Evolutionary conservation across 1,284 basidiomycete genomes (phyloP).

Genomic region (Heliocybe sulcata): DNA sequence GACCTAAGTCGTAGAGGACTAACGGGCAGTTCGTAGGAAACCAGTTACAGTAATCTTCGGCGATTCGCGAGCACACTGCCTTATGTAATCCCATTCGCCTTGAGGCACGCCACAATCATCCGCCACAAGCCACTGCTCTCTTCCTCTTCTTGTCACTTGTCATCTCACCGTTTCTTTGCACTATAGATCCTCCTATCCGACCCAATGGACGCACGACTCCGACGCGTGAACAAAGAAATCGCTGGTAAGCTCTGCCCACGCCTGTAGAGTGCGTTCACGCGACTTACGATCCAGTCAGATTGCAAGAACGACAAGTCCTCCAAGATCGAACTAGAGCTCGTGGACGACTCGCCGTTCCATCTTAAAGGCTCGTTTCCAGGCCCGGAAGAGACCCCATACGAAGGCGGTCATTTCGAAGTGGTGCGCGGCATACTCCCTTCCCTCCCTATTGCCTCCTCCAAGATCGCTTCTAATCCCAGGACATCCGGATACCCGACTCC

Average conservation of each 20-base stretch:
- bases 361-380: constrained; percentile 88
- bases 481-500: constrained; percentile 90
- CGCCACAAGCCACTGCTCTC: too few species aligned
- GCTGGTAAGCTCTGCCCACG: constrained; percentile 42
- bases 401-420: constrained; percentile 90
- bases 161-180: too few species aligned
- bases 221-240: constrained; percentile 91
- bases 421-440: constrained; percentile 40
- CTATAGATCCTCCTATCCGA: too few species aligned
- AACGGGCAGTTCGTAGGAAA: too few species aligned
- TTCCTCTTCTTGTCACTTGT: too few species aligned
- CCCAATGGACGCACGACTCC: constrained; percentile 77
- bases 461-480: constrained; percentile 40
- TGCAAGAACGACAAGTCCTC: constrained; percentile 92
- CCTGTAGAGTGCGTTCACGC: constrained; percentile 2
- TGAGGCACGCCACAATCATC: too few species aligned
- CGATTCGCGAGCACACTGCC: too few species aligned
- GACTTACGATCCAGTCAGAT: constrained; percentile 37
- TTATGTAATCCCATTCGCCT: too few species aligned
- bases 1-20: too few species aligned
- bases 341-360: constrained; percentile 86
- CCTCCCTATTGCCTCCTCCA: too few species aligned
- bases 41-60: too few species aligned
- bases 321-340: constrained; percentile 77
- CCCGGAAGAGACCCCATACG: constrained; percentile 90